These are phyloP conservation scores for Arthrobotrys conoides DNA, from an alignment of 2,329 filamentous ascomycete genomes.

Conservation along the genomic window DNA sequence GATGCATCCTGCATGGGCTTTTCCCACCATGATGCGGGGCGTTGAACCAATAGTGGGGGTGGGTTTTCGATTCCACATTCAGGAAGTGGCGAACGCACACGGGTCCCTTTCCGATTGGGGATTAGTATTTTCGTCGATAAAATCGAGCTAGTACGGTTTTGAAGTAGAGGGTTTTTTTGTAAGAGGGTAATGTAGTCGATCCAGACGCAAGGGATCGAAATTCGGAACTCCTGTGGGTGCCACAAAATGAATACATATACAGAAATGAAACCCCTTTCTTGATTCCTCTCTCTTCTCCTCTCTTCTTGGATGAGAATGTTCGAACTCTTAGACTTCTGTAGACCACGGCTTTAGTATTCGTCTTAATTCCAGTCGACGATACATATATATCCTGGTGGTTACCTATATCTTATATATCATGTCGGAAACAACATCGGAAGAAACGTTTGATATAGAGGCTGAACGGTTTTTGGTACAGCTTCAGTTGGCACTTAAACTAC, in stretches of 20 bases:
- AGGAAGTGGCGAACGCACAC: conserved; percentile 35
- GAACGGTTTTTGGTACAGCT: conserved; percentile 52
- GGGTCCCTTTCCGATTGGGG: conserved; percentile 24
- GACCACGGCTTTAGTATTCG: not conserved
- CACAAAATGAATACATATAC: conserved; percentile 20
- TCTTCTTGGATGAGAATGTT: no score
- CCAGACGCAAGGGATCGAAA: conserved; percentile 23
- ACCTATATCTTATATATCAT: not conserved
- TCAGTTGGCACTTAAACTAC: conserved; percentile 47
- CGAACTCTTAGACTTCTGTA: not conserved
- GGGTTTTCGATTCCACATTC: conserved; percentile 23
- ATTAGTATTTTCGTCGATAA: conserved; percentile 1
- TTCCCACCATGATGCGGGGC: not conserved
- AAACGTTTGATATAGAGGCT: conserved; percentile 43
- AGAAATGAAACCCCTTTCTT: conserved; percentile 7
- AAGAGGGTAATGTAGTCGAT: not conserved
- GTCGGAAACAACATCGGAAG: conserved; percentile 18
- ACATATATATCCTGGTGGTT: not conserved
- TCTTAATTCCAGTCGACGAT: not conserved
- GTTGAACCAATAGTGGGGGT: conserved; percentile 11
- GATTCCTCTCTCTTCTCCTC: not conserved
- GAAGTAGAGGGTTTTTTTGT: not conserved
- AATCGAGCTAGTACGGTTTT: not conserved
- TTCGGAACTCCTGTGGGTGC: conserved; percentile 23
- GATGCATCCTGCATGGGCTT: conserved; percentile 9